A percentile compares a stretch with the other conserved stretches of the same genome.
Evolutionary conservation across 2,329 filamentous ascomycete species (phyloP).

Genomic region (Cladosporium sp.): DNA sequence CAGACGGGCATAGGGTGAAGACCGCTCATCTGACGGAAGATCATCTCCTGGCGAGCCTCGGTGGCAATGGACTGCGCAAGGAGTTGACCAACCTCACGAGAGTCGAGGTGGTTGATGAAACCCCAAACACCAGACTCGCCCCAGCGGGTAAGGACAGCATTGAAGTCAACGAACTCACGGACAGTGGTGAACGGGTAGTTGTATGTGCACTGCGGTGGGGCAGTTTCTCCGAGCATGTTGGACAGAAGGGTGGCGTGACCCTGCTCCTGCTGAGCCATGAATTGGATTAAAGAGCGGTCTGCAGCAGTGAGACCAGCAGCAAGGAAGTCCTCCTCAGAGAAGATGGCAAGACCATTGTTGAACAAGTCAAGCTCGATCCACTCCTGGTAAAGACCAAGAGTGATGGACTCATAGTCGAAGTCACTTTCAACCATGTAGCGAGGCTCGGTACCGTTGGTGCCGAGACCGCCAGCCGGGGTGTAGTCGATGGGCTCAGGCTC

Average conservation of each 20-base stretch:
- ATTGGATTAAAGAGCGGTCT: conserved; percentile 69
- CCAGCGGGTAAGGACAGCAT: conserved; percentile 79
- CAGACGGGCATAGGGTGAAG: conserved; percentile 80
- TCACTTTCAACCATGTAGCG: conserved; percentile 78
- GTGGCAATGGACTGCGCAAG: conserved; percentile 74
- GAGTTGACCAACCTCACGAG: conserved; percentile 70
- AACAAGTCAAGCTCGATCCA: conserved; percentile 85
- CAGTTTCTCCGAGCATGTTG: conserved; percentile 72
- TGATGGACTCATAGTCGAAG: conserved; percentile 78
- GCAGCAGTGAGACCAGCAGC: conserved; percentile 66
- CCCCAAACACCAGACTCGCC: conserved; percentile 80
- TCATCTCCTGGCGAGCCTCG: conserved; percentile 79
- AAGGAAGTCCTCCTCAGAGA: conserved; percentile 68
- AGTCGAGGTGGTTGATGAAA: conserved; percentile 75
- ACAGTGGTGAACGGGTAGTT: conserved; percentile 77
- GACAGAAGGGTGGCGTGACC: conserved; percentile 75
- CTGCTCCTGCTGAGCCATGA: conserved; percentile 75
- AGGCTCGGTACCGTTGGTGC: conserved; percentile 74
- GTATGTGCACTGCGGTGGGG: conserved; percentile 75
- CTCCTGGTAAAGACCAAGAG: conserved; percentile 75
- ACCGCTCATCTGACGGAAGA: conserved; percentile 80
- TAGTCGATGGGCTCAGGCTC: conserved; percentile 70
- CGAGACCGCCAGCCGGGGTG: conserved; percentile 67
- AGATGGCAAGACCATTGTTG: conserved; percentile 70
- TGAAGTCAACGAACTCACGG: conserved; percentile 78